These are phyloP conservation scores for Canna indica DNA, from an alignment of 176 grass and related monocot genomes.

Conservation along the genomic window DNA sequence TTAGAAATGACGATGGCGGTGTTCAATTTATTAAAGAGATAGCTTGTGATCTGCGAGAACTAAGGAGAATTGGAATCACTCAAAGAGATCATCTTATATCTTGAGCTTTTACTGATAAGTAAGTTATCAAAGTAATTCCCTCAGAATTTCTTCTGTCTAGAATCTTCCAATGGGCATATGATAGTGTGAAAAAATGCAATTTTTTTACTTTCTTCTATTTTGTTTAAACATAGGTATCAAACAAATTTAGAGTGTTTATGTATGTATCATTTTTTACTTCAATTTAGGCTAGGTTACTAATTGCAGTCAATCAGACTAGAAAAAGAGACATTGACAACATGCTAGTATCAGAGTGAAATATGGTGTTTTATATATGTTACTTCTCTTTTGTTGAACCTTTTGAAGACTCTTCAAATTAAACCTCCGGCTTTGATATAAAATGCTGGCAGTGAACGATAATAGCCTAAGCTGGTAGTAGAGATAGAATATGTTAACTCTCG, in stretches of 20 bases:
- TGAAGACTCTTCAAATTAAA: background rate
- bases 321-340: background rate
- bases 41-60: conserved; percentile 34
- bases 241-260: background rate
- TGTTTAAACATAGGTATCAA: background rate
- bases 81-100: conserved; percentile 13
- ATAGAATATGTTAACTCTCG: no score
- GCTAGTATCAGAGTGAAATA: background rate
- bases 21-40: conserved; percentile 50
- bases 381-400: background rate
- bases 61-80: conserved; percentile 32
- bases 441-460: background rate
- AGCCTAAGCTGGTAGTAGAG: background rate
- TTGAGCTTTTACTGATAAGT: background rate
- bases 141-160: background rate
- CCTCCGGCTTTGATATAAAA: background rate
- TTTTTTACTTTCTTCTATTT: background rate
- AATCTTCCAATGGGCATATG: background rate
- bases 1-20: conserved; percentile 44
- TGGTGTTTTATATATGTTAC: no score
- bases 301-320: background rate
- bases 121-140: background rate
- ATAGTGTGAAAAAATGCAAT: background rate
- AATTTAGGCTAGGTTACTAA: background rate
- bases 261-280: background rate